Evolutionary conservation across 202 grass and related monocot genomes (phyloP), one percentile per base, ranked within the genome.

Genomic region (Digitaria exilis): DNA sequence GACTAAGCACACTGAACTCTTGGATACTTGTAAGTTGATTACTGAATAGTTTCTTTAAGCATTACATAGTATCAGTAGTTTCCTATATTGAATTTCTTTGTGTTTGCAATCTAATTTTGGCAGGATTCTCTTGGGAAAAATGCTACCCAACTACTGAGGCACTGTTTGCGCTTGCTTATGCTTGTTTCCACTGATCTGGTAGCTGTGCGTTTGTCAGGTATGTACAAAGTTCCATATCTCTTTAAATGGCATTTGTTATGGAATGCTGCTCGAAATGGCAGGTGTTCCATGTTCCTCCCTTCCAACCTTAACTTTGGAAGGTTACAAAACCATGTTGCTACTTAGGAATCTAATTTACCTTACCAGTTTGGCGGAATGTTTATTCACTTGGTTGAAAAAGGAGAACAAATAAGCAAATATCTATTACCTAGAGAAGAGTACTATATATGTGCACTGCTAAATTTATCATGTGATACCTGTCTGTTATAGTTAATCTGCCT

Each of bases 41-140:
- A 50, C 79, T 52, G 88, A 57, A 51, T 87, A 54, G 54, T 63
- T 59, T 39, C 24, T 48, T 30, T 87, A 84, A 85, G 44, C 29
- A 64, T 62, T 56, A 46, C 75, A 83, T 69, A 60, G 61, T 68
- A 79, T 31, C 32, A 2, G n/a, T 71, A 77, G 43, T 80, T 46
- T 84, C 58, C 69, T 82, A 77, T 61, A 57, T 72, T 81, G 73
- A 83, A 79, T 5, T 60, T 90, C 48, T 59, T 71, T 44, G 31
- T 78, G 48, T 65, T 65, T 81, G 39, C 41, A 87, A 72, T 81
- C 41, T 76, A 61, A 49, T 76, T 91, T 78, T 81, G 76, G 80
- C 75, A 99, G 96, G 96, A 99, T 88, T 99, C 96, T 0, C 78
- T 96, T 58, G 96, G 96, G 65, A 96, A 96, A 88, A 99, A 99